Base-by-base conservation (phyloP, 129 eudicot species). In the Artemisia argyi region DNA sequence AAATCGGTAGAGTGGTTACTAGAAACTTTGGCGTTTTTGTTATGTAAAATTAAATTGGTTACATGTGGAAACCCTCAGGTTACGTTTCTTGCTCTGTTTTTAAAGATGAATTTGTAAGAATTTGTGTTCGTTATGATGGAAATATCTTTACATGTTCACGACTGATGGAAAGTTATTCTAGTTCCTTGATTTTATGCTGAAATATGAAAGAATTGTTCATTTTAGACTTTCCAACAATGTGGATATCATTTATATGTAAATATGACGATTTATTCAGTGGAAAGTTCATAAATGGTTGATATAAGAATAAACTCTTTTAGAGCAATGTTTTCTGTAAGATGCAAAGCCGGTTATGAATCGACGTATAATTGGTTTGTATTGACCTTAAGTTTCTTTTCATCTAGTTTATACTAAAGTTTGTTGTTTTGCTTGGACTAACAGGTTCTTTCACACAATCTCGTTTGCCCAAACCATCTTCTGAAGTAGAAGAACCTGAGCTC, bases 371-470 rank as follows among this genome's bases (percentile, higher is more conserved):
- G 13, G 26, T 42, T 13, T 11, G 0, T 66, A 7, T 69, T 30
- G 62, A 12, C 7, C 32, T 67, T 46, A 10, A 4, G 1, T 67
- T 4, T n/a, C n/a, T n/a, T 66, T 61, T 64, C 61, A 52, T 15
- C 11, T 15, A 16, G 0, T 8, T 30, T 32, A 63, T 20, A 14
- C 47, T 69, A 11, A 46, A 28, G 26, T 46, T 71, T 22, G 26
- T 32, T 15, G 57, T 11, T 67, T 47, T 58, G 1, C 18, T 71
- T 13, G 14, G 6, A 65, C 30, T 39, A 61, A 54, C 69, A 86
- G 89, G 83, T 69, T 73, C 73, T 63, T 53, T 46, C 24, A 81
- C 79, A 51, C 83, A 84, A 72, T 58, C 96, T 70, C 80, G 84
- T 73, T 7, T 66, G 55, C 86, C 85, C 3, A 89, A 78, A 13